These are phyloP conservation scores for Xerocomus amazonicus DNA, from an alignment of 1,284 basidiomycete genomes.

Conservation along the genomic window DNA sequence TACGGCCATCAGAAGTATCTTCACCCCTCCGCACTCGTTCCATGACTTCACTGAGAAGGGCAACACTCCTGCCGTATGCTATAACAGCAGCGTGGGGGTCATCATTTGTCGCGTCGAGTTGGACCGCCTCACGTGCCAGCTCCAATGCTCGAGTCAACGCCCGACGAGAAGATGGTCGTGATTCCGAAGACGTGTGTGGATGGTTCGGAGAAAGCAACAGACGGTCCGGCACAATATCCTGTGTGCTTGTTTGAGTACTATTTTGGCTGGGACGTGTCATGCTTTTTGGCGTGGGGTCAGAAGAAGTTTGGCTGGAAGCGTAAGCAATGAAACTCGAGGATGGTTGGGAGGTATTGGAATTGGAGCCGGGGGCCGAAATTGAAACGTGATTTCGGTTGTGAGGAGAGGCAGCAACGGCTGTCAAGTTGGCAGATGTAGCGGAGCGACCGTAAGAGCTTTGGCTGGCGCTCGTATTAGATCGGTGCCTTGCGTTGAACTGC, in stretches of 20 bases:
- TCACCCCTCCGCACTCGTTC: conserved; percentile 79
- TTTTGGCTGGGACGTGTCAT: conserved; percentile 42
- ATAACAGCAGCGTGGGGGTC: conserved; percentile 77
- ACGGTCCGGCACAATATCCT: conserved; percentile 42
- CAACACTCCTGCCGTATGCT: conserved; percentile 78
- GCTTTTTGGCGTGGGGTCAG: conserved; percentile 54
- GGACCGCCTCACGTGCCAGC: conserved; percentile 79
- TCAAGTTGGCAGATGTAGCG: conserved; percentile 50
- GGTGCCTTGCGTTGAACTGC: conserved; percentile 22
- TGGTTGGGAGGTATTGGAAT: conserved; percentile 24
- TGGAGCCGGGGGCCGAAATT: conserved; percentile 32
- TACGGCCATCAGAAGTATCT: conserved; percentile 62
- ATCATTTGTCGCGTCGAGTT: conserved; percentile 75
- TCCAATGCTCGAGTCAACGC: conserved; percentile 76
- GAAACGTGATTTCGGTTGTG: conserved; percentile 47
- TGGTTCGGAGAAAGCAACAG: conserved; percentile 44
- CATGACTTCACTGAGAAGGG: conserved; percentile 82
- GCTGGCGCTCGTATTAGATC: conserved; percentile 31
- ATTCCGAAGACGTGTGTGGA: conserved; percentile 34
- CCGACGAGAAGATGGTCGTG: conserved; percentile 67
- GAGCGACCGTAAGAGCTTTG: conserved; percentile 45
- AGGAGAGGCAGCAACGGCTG: conserved; percentile 59
- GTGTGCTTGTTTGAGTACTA: conserved; percentile 32
- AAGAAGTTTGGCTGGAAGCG: conserved; percentile 36
- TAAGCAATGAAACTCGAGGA: conserved; percentile 33